Conservation (phyloP, 306 rosid genomes). For the Dalbergia cultrata region DNA sequence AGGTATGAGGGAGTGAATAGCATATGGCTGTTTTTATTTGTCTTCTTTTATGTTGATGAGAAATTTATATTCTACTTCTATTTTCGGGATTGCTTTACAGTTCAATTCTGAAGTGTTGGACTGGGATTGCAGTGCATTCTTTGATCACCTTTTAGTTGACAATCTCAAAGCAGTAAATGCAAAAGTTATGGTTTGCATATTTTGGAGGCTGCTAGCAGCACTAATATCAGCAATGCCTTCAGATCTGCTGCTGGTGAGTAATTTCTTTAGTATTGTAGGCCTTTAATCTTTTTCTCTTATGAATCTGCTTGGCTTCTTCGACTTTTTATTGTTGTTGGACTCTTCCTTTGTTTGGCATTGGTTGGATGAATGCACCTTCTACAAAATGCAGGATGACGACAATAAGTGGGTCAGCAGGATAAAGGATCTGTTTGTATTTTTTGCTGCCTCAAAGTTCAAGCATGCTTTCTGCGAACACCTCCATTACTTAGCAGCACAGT, state of each 20-base stretch:
- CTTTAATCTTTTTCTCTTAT: slow-evolving; percentile 15
- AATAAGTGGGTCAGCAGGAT: slow-evolving; percentile 68
- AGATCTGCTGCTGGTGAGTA: slow-evolving; percentile 66
- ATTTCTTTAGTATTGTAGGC: slow-evolving; percentile 26
- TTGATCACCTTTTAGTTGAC: slow-evolving; percentile 57
- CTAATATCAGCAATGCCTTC: slow-evolving; percentile 59
- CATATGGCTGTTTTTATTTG: slow-evolving; percentile 17
- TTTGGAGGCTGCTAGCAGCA: slow-evolving; percentile 78
- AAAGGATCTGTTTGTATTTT: slow-evolving; percentile 73
- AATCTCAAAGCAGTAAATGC: slow-evolving; percentile 60
- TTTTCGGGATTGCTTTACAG: slow-evolving; percentile 56
- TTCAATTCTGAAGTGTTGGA: slow-evolving; percentile 63
- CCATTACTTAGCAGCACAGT: slow-evolving; percentile 64
- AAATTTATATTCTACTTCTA: background rate
- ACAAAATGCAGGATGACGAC: slow-evolving; percentile 69
- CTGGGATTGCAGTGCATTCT: slow-evolving; percentile 77
- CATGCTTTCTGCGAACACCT: slow-evolving; percentile 74
- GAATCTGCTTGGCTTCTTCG: slow-evolving; percentile 27
- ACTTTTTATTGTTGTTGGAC: slow-evolving; percentile 10
- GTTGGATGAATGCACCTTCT: slow-evolving; percentile 39
- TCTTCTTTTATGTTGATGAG: slow-evolving; percentile 16
- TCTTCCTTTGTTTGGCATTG: slow-evolving; percentile 14
- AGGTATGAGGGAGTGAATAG: slow-evolving; percentile 57
- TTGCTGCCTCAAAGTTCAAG: slow-evolving; percentile 71
- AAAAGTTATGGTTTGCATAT: slow-evolving; percentile 66